phyloP scores from a whole-genome alignment of 108 stramenopile genomes.

The Cyclotella cryptica region DNA sequence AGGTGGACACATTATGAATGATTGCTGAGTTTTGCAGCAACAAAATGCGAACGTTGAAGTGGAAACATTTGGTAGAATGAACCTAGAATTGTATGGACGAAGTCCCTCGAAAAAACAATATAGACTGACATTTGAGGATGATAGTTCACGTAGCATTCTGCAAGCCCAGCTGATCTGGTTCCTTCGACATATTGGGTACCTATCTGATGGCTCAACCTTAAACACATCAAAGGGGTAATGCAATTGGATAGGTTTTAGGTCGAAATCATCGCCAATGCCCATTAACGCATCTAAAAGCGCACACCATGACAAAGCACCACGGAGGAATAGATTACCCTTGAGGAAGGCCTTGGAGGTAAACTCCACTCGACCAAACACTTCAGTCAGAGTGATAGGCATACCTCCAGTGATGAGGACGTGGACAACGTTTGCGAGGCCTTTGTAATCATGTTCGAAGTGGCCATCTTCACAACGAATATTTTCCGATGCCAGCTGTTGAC shows the following conservation, averaged over 20 bases:
- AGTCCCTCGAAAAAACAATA: constrained; percentile 31
- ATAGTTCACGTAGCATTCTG: constrained; percentile 35
- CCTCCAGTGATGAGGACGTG: constrained; percentile 47
- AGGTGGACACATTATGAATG: constrained; percentile 28
- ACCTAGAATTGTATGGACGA: constrained; percentile 28
- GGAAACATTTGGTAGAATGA: constrained; percentile 12
- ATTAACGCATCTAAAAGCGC: constrained; percentile 42
- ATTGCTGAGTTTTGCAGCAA: constrained; percentile 14
- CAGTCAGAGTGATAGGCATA: constrained; percentile 33
- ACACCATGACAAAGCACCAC: constrained; percentile 51
- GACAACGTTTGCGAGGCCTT: constrained; percentile 49
- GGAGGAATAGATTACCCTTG: constrained; percentile 45
- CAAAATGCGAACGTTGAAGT: constrained; percentile 13
- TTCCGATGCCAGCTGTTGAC: neutral
- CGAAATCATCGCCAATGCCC: constrained; percentile 31
- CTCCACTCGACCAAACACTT: constrained; percentile 28
- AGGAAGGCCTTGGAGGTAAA: constrained; percentile 38
- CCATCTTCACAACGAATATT: constrained; percentile 3
- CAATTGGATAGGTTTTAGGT: constrained; percentile 11
- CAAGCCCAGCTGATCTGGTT: constrained; percentile 43
- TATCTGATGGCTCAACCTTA: constrained; percentile 19
- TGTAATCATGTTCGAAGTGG: constrained; percentile 50
- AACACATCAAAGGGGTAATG: constrained; percentile 28
- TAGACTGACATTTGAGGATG: constrained; percentile 16
- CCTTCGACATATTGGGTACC: constrained; percentile 23